Evolutionary conservation across 2,329 filamentous ascomycete genomes (phyloP).

Genomic region (Hawksworthiomyces lignivorus): DNA sequence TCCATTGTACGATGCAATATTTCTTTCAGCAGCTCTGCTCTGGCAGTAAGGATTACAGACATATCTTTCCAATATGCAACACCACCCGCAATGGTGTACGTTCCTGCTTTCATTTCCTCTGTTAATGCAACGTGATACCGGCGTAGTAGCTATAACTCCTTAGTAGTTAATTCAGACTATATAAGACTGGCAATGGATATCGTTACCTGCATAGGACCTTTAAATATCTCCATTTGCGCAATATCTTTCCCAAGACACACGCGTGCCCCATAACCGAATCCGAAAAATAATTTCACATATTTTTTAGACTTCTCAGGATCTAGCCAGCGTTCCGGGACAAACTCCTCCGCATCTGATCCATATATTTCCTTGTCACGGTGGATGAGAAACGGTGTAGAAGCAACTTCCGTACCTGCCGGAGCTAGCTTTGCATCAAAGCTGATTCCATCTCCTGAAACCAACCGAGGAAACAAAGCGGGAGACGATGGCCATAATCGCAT

Average conservation of each 20-base stretch:
- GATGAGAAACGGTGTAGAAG: constrained; percentile 54
- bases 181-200: no score
- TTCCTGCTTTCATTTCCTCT: no score
- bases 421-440: constrained; percentile 25
- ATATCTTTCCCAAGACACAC: constrained; percentile 46
- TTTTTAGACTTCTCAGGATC: constrained; percentile 24
- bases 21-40: no score
- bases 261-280: constrained; percentile 47
- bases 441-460: constrained; percentile 7
- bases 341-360: constrained; percentile 46
- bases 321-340: constrained; percentile 50
- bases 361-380: constrained; percentile 50
- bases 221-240: constrained; percentile 33
- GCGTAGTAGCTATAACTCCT: no score
- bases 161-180: no score
- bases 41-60: no score
- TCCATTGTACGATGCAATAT: no score
- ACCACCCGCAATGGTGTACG: no score
- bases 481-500: constrained; percentile 28
- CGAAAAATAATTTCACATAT: constrained; percentile 34
- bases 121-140: no score
- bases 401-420: constrained; percentile 49
- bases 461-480: constrained; percentile 15
- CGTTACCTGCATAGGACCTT: constrained; percentile 30
- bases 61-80: no score